Base-by-base conservation (phyloP, 2,329 filamentous ascomycete species). In the Fusarium goolgardi region DNA sequence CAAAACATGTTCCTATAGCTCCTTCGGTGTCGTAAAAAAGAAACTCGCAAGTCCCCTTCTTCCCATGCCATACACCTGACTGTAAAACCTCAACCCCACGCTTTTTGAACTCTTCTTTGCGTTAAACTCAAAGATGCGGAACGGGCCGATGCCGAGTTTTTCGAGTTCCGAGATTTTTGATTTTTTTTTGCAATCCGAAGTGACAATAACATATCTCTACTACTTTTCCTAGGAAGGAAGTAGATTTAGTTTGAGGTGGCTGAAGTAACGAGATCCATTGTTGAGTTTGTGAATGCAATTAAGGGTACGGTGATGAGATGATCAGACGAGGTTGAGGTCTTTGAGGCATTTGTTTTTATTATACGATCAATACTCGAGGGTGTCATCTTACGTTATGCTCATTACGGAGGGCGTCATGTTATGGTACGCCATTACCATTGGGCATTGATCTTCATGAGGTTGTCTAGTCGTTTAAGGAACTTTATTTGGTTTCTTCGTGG, bases 171-270 rank as follows among this genome's bases (percentile, higher is more conserved):
- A 12, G 1, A 49, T 27, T 15, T 41, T n/a, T n/a, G n/a, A n/a
- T n/a, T n/a, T 55, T 6, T 23, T 49, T 12, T 10, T 46, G n/a
- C 43, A 49, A 10, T 55, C 16, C 5, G 52, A 23, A 5, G 52
- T n/a, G 21, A 55, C 52, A 2, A 55, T 49, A 13, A 13, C 52
- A 55, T 4, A 55, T 55, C 11, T 55, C 52, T 13, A 55, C 52
- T 0, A 55, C 52, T 21, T 55, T 55, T 12, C 52, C 52, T 6
- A 55, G 1, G 12, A 55, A 55, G 1, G 52, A 25, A 8, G 5
- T 49, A 6, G 34, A 4, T 0, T 12, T 41, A 9, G 21, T 13
- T 13, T 15, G 39, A 27, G 0, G 18, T 7, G 10, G 35, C 35
- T 7, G 21, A 27, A 4, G 23, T 8, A n/a, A 15, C 31, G 9